Evolutionary conservation across 78 protist species (phyloP).

Genomic region (Guillardia theta): DNA sequence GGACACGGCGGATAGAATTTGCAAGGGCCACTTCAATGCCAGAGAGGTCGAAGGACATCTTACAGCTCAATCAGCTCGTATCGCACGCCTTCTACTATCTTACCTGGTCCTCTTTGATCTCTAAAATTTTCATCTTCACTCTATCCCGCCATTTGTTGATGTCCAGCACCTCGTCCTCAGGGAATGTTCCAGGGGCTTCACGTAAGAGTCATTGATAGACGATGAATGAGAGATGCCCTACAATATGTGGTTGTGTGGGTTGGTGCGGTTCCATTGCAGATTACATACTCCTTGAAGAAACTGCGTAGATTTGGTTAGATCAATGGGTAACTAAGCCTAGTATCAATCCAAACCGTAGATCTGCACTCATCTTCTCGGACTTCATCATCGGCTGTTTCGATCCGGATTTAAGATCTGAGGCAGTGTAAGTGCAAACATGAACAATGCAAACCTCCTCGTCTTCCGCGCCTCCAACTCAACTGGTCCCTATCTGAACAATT

Average conservation of each 20-base stretch:
- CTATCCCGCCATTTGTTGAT: not conserved
- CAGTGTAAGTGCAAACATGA: too few relatives aligned
- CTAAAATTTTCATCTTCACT: not conserved
- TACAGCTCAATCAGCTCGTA: not conserved
- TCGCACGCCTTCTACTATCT: not conserved
- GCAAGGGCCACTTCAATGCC: not conserved
- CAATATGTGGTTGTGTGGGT: not conserved
- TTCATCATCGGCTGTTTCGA: too few relatives aligned
- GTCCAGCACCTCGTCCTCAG: not conserved
- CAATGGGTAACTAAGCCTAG: too few relatives aligned
- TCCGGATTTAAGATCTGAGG: too few relatives aligned
- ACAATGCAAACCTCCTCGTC: too few relatives aligned
- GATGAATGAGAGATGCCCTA: too few relatives aligned
- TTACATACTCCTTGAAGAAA: not conserved
- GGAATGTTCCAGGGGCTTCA: not conserved
- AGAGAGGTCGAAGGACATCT: not conserved
- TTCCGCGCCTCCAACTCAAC: too few relatives aligned
- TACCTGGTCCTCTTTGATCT: not conserved
- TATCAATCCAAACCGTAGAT: too few relatives aligned
- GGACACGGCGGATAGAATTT: not conserved
- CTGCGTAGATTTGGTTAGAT: too few relatives aligned
- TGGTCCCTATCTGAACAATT: too few relatives aligned
- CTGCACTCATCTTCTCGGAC: too few relatives aligned
- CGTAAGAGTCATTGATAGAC: not conserved
- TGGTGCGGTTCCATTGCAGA: not conserved